Conservation (phyloP, 2,329 filamentous ascomycete genomes). For the Fusarium staphyleae region DNA sequence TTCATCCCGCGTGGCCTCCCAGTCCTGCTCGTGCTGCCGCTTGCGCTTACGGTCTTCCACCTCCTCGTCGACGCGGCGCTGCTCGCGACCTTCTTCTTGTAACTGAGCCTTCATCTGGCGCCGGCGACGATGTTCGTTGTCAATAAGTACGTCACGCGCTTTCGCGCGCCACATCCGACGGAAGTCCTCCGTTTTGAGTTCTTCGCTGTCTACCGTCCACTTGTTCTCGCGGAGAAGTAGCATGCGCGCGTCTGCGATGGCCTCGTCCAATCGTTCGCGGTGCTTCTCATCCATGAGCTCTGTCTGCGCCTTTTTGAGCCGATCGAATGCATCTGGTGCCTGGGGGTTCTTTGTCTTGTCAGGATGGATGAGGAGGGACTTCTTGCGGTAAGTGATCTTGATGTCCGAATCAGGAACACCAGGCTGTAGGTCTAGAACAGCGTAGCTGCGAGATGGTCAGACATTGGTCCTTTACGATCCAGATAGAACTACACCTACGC, state of each 20-base stretch:
- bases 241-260: conserved; percentile 94
- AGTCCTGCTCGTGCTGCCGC: conserved; percentile 91
- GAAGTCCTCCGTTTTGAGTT: conserved; percentile 85
- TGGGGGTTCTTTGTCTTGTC: conserved; percentile 94
- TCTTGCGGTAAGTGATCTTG: conserved; percentile 91
- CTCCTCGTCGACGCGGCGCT: conserved; percentile 86
- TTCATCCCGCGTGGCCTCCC: conserved; percentile 91
- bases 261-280: conserved; percentile 86
- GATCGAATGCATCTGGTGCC: conserved; percentile 95
- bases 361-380: conserved; percentile 98
- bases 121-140: conserved; percentile 85
- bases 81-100: conserved; percentile 93
- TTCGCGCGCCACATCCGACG: conserved; percentile 88
- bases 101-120: conserved; percentile 92
- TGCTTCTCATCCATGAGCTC: conserved; percentile 94
- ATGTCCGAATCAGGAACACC: conserved; percentile 96
- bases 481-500: conserved; percentile 51
- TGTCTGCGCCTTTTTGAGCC: conserved; percentile 92
- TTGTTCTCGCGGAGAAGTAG: conserved; percentile 93
- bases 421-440: conserved; percentile 92
- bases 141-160: conserved; percentile 86
- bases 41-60: conserved; percentile 80
- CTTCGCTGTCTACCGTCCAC: conserved; percentile 86
- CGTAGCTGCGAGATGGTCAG: conserved; percentile 67
- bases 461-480: neutral